These are phyloP conservation scores for Yamadazyma endophytica DNA, from an alignment of 805 yeast genomes.

Conservation along the genomic window DNA sequence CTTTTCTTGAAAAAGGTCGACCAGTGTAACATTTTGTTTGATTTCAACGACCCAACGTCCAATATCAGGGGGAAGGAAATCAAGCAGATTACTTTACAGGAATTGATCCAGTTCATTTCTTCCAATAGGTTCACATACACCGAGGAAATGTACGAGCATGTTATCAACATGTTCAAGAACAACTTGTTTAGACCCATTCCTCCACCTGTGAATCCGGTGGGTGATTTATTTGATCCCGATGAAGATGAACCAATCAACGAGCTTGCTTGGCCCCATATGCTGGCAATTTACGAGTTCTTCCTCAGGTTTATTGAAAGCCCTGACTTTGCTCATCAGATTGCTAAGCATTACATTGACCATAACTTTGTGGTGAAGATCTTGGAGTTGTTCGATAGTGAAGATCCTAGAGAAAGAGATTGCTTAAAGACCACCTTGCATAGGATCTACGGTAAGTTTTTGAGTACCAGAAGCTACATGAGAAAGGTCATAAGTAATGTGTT, in stretches of 20 bases:
- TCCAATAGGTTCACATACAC: slow-evolving; percentile 80
- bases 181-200: slow-evolving; percentile 95
- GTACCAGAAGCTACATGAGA: slow-evolving; percentile 85
- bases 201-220: slow-evolving; percentile 96
- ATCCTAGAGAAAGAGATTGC: slow-evolving; percentile 93
- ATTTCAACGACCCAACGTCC: slow-evolving; percentile 87
- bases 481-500: slow-evolving; percentile 90
- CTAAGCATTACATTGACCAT: slow-evolving; percentile 92
- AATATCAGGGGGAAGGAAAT: slow-evolving; percentile 92
- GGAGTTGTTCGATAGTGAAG: slow-evolving; percentile 93
- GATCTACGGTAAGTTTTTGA: slow-evolving; percentile 91
- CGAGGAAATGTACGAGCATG: slow-evolving; percentile 85
- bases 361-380: slow-evolving; percentile 74
- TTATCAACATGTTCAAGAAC: slow-evolving; percentile 82
- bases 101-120: slow-evolving; percentile 82
- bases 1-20: slow-evolving; percentile 84
- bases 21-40: slow-evolving; percentile 92
- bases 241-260: slow-evolving; percentile 98
- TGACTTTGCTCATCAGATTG: slow-evolving; percentile 88
- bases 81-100: slow-evolving; percentile 82
- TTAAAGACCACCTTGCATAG: slow-evolving; percentile 92
- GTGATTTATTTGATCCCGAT: slow-evolving; percentile 95
- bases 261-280: slow-evolving; percentile 99
- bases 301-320: slow-evolving; percentile 90
- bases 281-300: slow-evolving; percentile 90